A percentile compares a stretch with the other conserved stretches of the same genome.
Conservation (phyloP, 75 land plant species). For the Isoetes taiwanensis region DNA sequence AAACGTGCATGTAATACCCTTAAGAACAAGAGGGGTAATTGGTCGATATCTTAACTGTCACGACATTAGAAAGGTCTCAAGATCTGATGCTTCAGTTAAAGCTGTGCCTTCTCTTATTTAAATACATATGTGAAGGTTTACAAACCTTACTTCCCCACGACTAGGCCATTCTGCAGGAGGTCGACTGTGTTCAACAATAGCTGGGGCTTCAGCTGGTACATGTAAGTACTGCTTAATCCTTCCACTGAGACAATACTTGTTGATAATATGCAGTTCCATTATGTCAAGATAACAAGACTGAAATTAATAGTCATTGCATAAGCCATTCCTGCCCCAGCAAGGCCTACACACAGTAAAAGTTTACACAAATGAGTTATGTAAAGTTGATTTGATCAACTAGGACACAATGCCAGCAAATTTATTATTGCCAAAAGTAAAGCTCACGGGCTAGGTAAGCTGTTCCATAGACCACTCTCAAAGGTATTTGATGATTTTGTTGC, state of each 20-base stretch:
- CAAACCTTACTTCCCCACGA: background rate
- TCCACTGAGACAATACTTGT: background rate
- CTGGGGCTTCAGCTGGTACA: conserved; percentile 2
- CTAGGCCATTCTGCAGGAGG: conserved; percentile 3
- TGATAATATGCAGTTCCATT: background rate
- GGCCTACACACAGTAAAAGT: no score
- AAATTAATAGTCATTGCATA: background rate
- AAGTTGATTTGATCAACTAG: no score
- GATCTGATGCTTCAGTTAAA: background rate
- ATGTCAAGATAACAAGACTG: background rate
- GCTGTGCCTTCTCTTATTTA: background rate
- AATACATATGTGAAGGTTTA: background rate
- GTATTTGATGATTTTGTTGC: no score
- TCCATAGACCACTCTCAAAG: no score
- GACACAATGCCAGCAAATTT: no score
- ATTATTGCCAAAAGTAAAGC: no score
- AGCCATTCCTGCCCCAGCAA: background rate
- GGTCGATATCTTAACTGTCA: conserved; percentile 52
- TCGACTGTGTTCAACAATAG: background rate
- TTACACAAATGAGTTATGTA: background rate
- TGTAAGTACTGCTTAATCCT: conserved; percentile 1
- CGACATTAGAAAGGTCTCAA: background rate
- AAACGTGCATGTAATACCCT: conserved; percentile 68
- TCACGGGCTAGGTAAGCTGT: no score
- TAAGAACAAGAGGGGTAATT: conserved; percentile 63